A percentile compares a stretch with the other conserved stretches of the same genome.
Evolutionary conservation across 306 rosid species (phyloP).

Genomic region (Rosa lucieae): DNA sequence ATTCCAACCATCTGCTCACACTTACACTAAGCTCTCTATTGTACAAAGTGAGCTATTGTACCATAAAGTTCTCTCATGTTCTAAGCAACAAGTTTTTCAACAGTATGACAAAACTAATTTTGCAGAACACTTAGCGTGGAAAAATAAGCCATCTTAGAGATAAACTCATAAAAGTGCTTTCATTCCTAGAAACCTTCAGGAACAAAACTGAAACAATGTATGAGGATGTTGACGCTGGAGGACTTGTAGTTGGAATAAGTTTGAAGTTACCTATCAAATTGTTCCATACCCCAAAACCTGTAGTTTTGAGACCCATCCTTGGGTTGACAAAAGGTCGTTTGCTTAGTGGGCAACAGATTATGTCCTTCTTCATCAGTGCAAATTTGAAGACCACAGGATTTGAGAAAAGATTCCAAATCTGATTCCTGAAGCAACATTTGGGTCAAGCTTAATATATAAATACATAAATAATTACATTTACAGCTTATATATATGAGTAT

Average conservation of each 20-base stretch:
- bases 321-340: constrained; percentile 61
- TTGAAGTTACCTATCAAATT: constrained; percentile 37
- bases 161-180: neutral
- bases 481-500: neutral
- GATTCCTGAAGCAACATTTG: constrained; percentile 50
- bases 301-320: constrained; percentile 50
- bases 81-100: neutral
- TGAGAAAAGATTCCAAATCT: constrained; percentile 65
- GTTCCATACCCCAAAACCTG: constrained; percentile 53
- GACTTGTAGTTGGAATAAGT: neutral
- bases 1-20: neutral
- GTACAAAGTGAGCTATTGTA: too few species aligned
- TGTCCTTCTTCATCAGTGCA: constrained; percentile 64
- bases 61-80: neutral
- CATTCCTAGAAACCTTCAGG: neutral
- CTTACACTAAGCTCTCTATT: neutral
- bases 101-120: neutral
- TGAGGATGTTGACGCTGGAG: neutral
- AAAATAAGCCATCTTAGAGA: neutral
- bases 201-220: neutral
- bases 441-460: neutral
- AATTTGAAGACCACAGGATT: constrained; percentile 62
- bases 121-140: neutral
- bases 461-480: neutral
- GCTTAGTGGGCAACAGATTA: constrained; percentile 66